Base-by-base conservation (phyloP, 2,329 filamentous ascomycete genomes). In the Neopestalotiopsis clavispora region DNA sequence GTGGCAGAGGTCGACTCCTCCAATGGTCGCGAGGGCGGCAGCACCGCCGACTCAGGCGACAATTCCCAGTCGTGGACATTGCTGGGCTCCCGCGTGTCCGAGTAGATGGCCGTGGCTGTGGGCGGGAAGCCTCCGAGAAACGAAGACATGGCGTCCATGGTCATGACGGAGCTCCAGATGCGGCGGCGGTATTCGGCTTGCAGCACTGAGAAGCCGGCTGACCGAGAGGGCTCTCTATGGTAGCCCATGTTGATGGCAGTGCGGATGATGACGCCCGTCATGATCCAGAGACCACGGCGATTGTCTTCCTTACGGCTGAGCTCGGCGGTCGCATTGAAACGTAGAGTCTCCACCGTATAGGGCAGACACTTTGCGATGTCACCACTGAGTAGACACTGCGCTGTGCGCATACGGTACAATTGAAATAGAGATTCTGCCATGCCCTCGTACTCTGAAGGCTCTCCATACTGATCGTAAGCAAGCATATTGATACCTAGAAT, bases 31-130 rank as follows among this genome's bases (percentile, higher is more conserved):
- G 84, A 84, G 1, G 80, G 76, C n/a, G 86, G 86, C 1, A 87
- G 75, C 3, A 74, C 73, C 67, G 82, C 81, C 77, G 84, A 84
- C 20, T 84, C 82, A 68, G 86, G 84, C 64, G 81, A 79, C 0
- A 88, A 76, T 74, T 88, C 86, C 69, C 86, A 84, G 69, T 88
- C 86, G 73, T 85, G 86, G 5, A 88, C 74, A 69, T 88, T 88
- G 4, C 83, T 81, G 2, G 86, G 86, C 13, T 85, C 77, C 67
- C 81, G 78, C 0, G 85, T 84, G 65, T 87, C 86, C 4, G 82
- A 84, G 68, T 85, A 81, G 34, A 83, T 78, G 1, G 82, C 78
- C 30, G 83, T 79, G 62, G 84, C 79, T 70, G 85, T 84, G 4
- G 83, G 80, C 10, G 86, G 86, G 56, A 88, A 75, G 1, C 85